phyloP scores from a whole-genome alignment of 2,329 filamentous ascomycete species.

The Beauveria asiatica region DNA sequence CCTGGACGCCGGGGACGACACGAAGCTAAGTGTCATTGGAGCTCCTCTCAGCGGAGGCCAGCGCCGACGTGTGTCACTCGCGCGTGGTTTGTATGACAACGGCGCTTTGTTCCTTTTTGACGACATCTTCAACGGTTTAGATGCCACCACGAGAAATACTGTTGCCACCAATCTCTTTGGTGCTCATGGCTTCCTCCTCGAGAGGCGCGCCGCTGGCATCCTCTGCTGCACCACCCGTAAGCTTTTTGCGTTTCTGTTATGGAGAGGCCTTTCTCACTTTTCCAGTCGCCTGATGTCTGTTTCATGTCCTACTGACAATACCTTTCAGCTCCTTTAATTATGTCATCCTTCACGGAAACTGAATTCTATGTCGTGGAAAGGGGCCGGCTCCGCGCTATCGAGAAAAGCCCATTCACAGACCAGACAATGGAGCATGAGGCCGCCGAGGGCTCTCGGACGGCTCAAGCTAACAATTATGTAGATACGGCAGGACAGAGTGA shows the following conservation, averaged over 20 bases:
- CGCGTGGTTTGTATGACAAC: background rate
- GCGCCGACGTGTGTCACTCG: background rate
- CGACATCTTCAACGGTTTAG: constrained; percentile 1
- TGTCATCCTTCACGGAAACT: background rate
- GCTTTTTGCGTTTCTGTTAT: background rate
- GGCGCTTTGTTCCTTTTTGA: background rate
- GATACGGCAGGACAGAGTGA: too few species aligned
- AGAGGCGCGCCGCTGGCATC: background rate
- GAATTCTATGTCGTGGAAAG: background rate
- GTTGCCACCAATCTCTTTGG: background rate
- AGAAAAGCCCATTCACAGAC: background rate
- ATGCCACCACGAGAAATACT: background rate
- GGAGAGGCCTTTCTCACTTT: background rate
- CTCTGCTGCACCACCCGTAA: background rate
- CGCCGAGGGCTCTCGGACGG: background rate
- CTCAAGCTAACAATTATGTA: background rate
- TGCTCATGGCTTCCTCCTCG: background rate
- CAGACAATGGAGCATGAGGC: background rate
- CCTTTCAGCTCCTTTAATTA: background rate
- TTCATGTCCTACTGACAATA: background rate
- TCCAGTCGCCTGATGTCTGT: background rate
- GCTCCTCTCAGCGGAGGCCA: constrained; percentile 6
- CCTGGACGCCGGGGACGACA: background rate
- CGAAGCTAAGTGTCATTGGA: background rate
- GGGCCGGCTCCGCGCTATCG: background rate